Evolutionary conservation across 1,284 basidiomycete species (phyloP), one percentile per base, ranked within the genome.

Genomic region (Afroboletus lepidellus): DNA sequence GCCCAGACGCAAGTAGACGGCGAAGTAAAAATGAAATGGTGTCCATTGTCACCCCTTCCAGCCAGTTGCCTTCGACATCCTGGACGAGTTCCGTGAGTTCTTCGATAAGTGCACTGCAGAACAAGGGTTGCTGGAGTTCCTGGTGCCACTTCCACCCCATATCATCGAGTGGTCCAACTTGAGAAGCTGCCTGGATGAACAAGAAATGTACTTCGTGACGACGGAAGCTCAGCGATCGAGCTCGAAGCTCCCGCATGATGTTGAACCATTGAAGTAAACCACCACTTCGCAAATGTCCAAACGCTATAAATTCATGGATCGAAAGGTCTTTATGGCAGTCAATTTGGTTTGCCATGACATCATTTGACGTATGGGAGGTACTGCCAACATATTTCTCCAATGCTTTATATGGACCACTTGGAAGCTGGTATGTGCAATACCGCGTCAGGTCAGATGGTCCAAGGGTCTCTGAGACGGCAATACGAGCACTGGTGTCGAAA

Each of bases 191-290:
- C 23, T 48, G 46, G 11, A 38, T 46, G 3, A 51, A 23, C 15
- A 51, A 20, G 1, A 41, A 41, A 27, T 51, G 66, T 0, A 80
- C 74, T 16, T 73, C 75, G 0, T 68, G 60, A 1, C 61, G 52
- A 25, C 61, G 60, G 41, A 79, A 74, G 1, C 64, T 71, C 21
- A 82, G 56, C 0, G 55, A 56, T 15, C 67, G 64, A 15, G 67
- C 65, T 16, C 64, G 62, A n/a, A 79, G 51, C 53, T 76, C 77
- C 27, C 73, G 66, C 5, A 70, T 54, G 15, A 81, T 72, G 50
- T 80, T 81, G 21, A 75, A 55, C 78, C 78, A 81, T 45, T 81
- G 79, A 0, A 80, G 54, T 1, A 57, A 56, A 2, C 63, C 56
- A 1, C 79, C 77, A 21, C 73, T 70, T 1, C 79, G 74, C 32